phyloP scores from a whole-genome alignment of 768 basidiomycete species.

The Psilocybe azurescens region DNA sequence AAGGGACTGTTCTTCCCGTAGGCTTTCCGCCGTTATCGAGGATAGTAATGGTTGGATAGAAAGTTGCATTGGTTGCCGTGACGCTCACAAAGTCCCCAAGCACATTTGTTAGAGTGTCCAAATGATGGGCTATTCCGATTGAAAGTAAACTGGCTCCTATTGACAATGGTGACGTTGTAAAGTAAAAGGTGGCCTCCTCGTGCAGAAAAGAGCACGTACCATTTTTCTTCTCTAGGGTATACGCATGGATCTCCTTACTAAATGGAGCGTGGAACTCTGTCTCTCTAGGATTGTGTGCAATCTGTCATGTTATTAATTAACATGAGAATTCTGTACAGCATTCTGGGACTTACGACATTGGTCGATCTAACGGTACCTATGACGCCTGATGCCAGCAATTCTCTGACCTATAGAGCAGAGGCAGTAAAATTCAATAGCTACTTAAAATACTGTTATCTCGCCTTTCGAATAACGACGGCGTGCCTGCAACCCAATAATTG shows the following conservation, averaged over 20 bases:
- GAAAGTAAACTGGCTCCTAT: not conserved
- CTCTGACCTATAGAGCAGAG: not conserved
- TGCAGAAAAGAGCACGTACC: not conserved
- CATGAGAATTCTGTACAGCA: too few species aligned
- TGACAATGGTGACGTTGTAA: not conserved
- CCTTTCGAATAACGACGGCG: constrained; percentile 32
- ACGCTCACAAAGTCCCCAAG: constrained; percentile 38
- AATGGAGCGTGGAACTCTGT: not conserved
- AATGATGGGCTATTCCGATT: constrained; percentile 29
- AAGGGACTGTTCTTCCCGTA: constrained; percentile 22
- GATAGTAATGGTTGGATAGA: constrained; percentile 32
- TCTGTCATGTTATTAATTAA: not conserved
- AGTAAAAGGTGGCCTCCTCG: not conserved
- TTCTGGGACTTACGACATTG: constrained; percentile 1
- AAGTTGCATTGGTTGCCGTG: constrained; percentile 28
- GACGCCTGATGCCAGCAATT: constrained; percentile 1
- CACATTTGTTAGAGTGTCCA: constrained; percentile 32
- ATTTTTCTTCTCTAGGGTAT: not conserved
- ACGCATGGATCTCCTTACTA: not conserved
- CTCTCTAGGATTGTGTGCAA: not conserved
- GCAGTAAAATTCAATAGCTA: not conserved
- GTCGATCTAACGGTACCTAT: constrained; percentile 6
- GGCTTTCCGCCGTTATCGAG: constrained; percentile 21
- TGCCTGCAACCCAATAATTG: constrained; percentile 32
- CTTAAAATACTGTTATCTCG: constrained; percentile 9